Evolutionary conservation across 1,284 basidiomycete species (phyloP).

Genomic region (Ganoderma lingzhi): DNA sequence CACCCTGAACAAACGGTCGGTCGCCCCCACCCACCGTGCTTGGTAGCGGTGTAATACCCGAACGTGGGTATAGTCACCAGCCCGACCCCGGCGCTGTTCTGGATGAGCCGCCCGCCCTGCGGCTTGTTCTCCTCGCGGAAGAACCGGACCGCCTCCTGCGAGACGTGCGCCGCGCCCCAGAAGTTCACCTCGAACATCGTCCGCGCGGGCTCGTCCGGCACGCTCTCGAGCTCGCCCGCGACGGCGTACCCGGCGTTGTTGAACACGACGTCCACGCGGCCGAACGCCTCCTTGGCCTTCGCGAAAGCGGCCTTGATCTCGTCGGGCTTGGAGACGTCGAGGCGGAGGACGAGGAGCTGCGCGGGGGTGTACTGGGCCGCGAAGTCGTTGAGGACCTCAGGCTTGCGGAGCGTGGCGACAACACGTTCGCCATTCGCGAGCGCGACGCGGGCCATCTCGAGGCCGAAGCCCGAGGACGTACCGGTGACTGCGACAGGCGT

Average conservation of each 20-base stretch:
- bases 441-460: slow-evolving; percentile 34
- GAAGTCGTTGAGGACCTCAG: slow-evolving; percentile 36
- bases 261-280: slow-evolving; percentile 51
- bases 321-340: slow-evolving; percentile 48
- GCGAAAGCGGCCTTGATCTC: slow-evolving; percentile 45
- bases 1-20: neutral
- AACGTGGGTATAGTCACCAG: slow-evolving; percentile 34
- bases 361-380: slow-evolving; percentile 24
- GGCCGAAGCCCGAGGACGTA: slow-evolving; percentile 44
- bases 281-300: slow-evolving; percentile 44
- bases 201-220: slow-evolving; percentile 41
- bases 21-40: slow-evolving; percentile 32
- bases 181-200: slow-evolving; percentile 48
- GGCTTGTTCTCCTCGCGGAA: slow-evolving; percentile 49
- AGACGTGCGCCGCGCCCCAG: slow-evolving; percentile 48
- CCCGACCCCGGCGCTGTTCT: slow-evolving; percentile 40
- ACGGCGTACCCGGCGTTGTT: slow-evolving; percentile 49
- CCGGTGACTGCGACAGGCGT: slow-evolving; percentile 38
- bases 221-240: slow-evolving; percentile 39
- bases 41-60: slow-evolving; percentile 44
- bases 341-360: slow-evolving; percentile 45
- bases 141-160: slow-evolving; percentile 44
- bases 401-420: slow-evolving; percentile 44
- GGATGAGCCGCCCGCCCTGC: slow-evolving; percentile 44
- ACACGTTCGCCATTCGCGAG: slow-evolving; percentile 42